These are phyloP conservation scores for Phytophthora sp. DNA, from an alignment of 352 stramenopile species.

Conservation along the genomic window DNA sequence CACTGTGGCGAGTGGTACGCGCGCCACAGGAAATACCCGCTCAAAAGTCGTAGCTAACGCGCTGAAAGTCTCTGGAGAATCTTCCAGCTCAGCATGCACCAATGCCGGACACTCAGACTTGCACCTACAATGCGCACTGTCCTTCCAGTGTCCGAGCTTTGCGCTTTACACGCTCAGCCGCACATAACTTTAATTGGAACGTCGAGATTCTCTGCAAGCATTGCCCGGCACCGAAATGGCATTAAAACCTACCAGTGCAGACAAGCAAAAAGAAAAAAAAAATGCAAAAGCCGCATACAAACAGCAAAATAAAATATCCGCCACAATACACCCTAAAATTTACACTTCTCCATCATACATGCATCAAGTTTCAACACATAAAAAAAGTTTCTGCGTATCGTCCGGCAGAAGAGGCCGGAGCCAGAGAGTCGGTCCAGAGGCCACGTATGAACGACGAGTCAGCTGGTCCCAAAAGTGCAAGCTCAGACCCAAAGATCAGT, in stretches of 20 bases:
- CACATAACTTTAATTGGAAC: conserved; percentile 1
- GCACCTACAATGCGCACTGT: not conserved
- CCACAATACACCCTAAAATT: not conserved
- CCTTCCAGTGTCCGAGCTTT: no score
- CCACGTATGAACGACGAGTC: conserved; percentile 4
- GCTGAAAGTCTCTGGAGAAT: conserved; percentile 5
- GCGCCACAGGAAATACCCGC: conserved; percentile 4
- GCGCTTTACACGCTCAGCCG: conserved; percentile 12
- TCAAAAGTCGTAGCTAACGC: conserved; percentile 18
- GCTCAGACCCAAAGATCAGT: conserved; percentile 8
- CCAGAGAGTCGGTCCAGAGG: conserved; percentile 20
- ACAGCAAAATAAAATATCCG: conserved; percentile 27
- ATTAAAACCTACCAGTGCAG: conserved; percentile 16
- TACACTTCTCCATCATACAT: not conserved
- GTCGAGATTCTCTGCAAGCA: no score
- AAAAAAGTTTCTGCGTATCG: conserved; percentile 1
- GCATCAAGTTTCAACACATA: not conserved
- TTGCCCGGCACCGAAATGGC: no score
- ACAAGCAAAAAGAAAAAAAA: no score
- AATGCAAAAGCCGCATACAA: no score
- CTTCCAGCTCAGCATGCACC: conserved; percentile 19
- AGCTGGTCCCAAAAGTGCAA: conserved; percentile 25
- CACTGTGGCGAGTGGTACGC: conserved; percentile 15
- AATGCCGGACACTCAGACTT: conserved; percentile 17
- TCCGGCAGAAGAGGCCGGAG: not conserved